Base-by-base conservation (phyloP, 345 rosid genomes). In the Dipteronia dyeriana region DNA sequence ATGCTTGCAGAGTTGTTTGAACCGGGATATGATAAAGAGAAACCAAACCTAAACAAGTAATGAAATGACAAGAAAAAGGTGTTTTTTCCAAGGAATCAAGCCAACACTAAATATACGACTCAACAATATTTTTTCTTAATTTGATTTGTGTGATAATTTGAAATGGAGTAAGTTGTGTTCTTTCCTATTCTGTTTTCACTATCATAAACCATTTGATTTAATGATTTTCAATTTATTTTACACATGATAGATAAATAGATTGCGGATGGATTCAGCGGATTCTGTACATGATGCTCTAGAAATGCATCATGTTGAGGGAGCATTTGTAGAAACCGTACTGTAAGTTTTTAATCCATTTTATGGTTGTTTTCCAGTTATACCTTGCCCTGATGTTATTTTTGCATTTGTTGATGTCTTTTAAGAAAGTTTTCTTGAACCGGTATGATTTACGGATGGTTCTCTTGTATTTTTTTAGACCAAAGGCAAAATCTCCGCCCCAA, bases 241-340 rank as follows among this genome's bases (percentile, higher is more conserved):
- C 34, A 31, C 81, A 49, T 81, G 80, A 80, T 86, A 94, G 98
- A 71, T 91, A 54, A 96, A 96, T 80, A 90, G 75, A 75, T 75
- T 87, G 63, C 90, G 89, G 74, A 80, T 76, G 68, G 97, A 91
- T 78, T 89, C 92, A 76, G 87, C 76, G 63, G 93, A 88, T 80
- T 78, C 88, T 38, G 79, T 62, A 3, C 92, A 88, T 74, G 97
- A 90, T 74, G 88, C 82, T 71, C 90, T 85, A 80, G 97, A 94
- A 83, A 87, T 88, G 85, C 90, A 92, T 81, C 91, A 94, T 82
- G 88, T 96, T 68, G 99, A 96, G 85, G 95, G 81, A 74, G 97
- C 97, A 69, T 93, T 96, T 82, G 95, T 96, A 71, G 99, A 94
- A 76, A 90, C 97, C 73, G 26, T 92, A 43, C 79, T 94, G 98